phyloP scores from a whole-genome alignment of 495 filamentous ascomycete species.

The Xylaria flabelliformis region DNA sequence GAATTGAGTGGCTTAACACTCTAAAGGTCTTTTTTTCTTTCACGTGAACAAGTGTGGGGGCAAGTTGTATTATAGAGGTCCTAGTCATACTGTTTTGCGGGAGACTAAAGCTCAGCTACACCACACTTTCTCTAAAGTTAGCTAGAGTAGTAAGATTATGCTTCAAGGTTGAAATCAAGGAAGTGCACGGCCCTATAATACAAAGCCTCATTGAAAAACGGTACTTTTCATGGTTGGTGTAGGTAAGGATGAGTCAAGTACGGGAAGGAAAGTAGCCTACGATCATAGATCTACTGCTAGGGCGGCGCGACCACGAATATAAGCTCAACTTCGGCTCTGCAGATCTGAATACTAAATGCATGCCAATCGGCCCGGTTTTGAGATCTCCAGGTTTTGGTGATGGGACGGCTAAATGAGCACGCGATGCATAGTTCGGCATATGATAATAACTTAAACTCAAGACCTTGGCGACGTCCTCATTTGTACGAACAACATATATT shows the following conservation, averaged over 20 bases:
- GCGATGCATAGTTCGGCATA: background rate
- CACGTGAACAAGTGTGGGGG: too few relatives aligned
- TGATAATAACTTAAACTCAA: background rate
- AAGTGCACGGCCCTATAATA: background rate
- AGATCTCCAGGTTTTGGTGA: background rate
- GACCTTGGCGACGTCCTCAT: background rate
- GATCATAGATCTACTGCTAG: too few relatives aligned
- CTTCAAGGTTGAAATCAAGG: background rate
- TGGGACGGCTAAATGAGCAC: background rate
- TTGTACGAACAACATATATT: background rate
- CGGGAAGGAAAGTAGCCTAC: background rate
- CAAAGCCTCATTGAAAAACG: background rate
- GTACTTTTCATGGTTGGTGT: background rate
- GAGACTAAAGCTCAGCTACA: background rate
- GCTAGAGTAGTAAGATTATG: background rate
- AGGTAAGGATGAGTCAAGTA: background rate
- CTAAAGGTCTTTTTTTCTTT: too few relatives aligned
- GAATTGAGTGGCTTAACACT: too few relatives aligned
- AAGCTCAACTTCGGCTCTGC: background rate
- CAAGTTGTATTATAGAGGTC: background rate
- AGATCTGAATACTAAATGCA: background rate
- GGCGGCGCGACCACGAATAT: background rate
- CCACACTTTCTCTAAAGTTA: background rate
- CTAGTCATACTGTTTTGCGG: background rate
- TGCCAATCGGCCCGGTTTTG: background rate